Evolutionary conservation across 225 moss, liverwort and hornwort genomes (phyloP).

Genomic region (Bryoerythrophyllum caledonicum): DNA sequence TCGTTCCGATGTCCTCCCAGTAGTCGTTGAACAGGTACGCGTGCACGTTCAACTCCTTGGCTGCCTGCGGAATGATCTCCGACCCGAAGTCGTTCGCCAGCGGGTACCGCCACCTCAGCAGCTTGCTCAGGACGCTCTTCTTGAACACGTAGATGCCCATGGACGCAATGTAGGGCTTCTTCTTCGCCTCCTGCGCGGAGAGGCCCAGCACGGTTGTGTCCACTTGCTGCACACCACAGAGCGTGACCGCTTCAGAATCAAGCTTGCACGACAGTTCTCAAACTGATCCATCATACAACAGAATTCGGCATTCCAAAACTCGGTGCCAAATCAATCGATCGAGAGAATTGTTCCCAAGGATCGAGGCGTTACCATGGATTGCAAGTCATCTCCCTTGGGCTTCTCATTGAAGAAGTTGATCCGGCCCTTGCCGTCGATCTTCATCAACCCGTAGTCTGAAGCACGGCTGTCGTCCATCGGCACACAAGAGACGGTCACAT

Average conservation of each 20-base stretch:
- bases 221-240: constrained; percentile 49
- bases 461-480: constrained; percentile 76
- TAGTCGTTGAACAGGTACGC: constrained; percentile 76
- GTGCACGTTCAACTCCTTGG: constrained; percentile 73
- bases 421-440: constrained; percentile 58
- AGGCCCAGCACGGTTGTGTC: constrained; percentile 76
- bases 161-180: constrained; percentile 76
- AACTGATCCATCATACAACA: too few relatives aligned
- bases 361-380: constrained; percentile 48
- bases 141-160: constrained; percentile 89
- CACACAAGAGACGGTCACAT: constrained; percentile 59
- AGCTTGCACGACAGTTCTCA: too few relatives aligned
- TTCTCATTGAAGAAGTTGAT: constrained; percentile 71
- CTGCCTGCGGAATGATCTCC: constrained; percentile 67
- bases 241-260: background rate
- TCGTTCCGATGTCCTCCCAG: constrained; percentile 87
- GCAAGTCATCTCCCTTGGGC: constrained; percentile 72
- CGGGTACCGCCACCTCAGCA: constrained; percentile 72
- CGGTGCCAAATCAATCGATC: background rate
- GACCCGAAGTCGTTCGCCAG: constrained; percentile 74
- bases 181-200: constrained; percentile 53
- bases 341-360: background rate
- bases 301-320: too few relatives aligned
- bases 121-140: constrained; percentile 65
- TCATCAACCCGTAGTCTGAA: constrained; percentile 80